Evolutionary conservation across 768 basidiomycete species (phyloP), one percentile per base, ranked within the genome.

Genomic region (Xerocomellus intermedius): DNA sequence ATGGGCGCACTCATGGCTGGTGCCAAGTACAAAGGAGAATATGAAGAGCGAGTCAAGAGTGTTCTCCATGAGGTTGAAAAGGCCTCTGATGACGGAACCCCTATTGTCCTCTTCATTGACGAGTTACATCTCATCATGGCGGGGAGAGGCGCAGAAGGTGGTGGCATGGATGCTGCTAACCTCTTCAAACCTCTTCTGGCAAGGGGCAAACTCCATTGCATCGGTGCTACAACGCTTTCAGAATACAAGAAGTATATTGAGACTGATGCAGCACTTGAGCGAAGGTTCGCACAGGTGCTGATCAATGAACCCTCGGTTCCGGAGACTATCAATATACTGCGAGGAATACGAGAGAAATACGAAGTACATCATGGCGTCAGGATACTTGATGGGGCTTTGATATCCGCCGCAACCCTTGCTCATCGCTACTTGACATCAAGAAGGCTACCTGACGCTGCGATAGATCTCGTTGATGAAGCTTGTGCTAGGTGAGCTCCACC

Each of bases 1-100:
- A 91, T 97, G 89, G 95, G 95, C 58, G 92, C 94, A 1, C 81
- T 98, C 51, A 94, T 94, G 89, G 93, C 93, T 13, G 89, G 90
- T 38, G 89, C 89, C 19, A 89, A 89, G 69, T 94, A 93, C 77
- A 95, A 94, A 68, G 96, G 89, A 46, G 94, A 98, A 73, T 99
- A 94, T 71, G 95, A 98, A 74, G 95, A 98, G 69, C 89, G 95
- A 38, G 85, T 98, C 74, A 98, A 97, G 70, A 75, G 87, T 12
- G 92, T 98, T 51, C 74, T 99, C 53, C 86, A 87, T 69, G 96
- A 98, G 73, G 86, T 98, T 57, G 95, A 98, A 71, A 94, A 95
- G 73, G 82, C 89, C 0, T 76, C 86, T 0, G 84, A 88, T 24
- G 84, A 90, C 28, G 87, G 90, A 39, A 80, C 81, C 6, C 84